Evolutionary conservation across 768 basidiomycete genomes (phyloP).

Genomic region (Lepiota brunneoincarnata): DNA sequence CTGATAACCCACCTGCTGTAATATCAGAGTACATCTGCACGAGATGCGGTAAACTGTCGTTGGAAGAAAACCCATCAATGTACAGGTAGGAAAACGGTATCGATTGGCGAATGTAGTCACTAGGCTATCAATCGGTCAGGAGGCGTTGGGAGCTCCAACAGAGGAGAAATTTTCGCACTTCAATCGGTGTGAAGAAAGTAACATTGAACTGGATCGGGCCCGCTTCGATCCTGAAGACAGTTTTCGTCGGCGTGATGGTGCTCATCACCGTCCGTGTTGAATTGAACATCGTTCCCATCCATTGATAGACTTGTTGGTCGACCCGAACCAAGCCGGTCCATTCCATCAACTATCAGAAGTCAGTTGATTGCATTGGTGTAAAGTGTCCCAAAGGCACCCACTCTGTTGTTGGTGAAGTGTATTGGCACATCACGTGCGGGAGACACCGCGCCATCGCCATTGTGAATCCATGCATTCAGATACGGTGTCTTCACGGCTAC

Average conservation of each 20-base stretch:
- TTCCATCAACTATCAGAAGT: conserved; percentile 28
- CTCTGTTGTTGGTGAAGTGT: neutral
- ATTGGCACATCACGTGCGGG: neutral
- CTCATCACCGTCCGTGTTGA: no score
- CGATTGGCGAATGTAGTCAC: conserved; percentile 47
- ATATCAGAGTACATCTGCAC: no score
- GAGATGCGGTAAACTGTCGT: no score
- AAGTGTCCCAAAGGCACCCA: neutral
- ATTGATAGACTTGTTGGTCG: no score
- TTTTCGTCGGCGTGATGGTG: no score
- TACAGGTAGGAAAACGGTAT: conserved; percentile 49
- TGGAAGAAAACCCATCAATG: no score
- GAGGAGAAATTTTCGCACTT: conserved; percentile 30
- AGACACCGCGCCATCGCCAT: no score
- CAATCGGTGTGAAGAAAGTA: conserved; percentile 54
- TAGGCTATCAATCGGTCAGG: conserved; percentile 29
- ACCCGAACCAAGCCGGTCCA: conserved; percentile 43
- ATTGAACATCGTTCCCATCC: no score
- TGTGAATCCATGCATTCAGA: no score
- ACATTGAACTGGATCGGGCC: conserved; percentile 49
- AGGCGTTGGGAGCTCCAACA: neutral
- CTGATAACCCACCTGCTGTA: no score
- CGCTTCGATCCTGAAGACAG: no score
- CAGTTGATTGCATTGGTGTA: neutral
- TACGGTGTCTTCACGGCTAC: no score